Evolutionary conservation across 225 moss, liverwort and hornwort species (phyloP), one percentile per base, ranked within the genome.

Genomic region (Bryoerythrophyllum caledonicum): DNA sequence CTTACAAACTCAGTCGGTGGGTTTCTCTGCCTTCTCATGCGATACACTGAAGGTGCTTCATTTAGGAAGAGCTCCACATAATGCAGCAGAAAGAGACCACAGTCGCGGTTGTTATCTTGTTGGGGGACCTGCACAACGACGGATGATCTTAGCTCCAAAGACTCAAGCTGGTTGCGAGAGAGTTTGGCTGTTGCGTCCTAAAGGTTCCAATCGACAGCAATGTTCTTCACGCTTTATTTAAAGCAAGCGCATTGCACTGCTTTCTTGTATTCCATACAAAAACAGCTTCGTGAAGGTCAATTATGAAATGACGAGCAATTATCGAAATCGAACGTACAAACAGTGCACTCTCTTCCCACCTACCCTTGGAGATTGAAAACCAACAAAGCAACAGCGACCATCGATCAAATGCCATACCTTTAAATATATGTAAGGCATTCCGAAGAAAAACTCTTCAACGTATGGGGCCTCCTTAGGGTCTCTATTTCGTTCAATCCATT

Each of bases 81-180:
- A 75, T 89, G 88, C 56, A 89, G 77, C 71, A 89, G 60, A 75
- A 89, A 89, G 53, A 89, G 86, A 72, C 88, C 88, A 76, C 88
- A 89, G 72, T 89, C 88, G 38, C 83, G 86, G 72, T 62, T 76
- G 63, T 89, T 89, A 74, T 86, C 74, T 79, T 89, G 88, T 74
- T 89, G 88, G 8, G 88, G 88, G 46, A 89, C 88, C 88, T 89
- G 77, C 61, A 75, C 65, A 35, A 78, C 8, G 44, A 15, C 17
- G 40, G 43, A 70, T n/a, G 17, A 32, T 41, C 32, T 55, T 27
- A 61, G 61, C 30, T 64, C 51, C 28, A 41, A 62, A 46, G 35
- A 70, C 3, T 46, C 51, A 54, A 70, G 48, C 48, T 19, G 48
- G 48, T 49, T 6, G 37, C 40, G 24, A 12, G 21, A 60, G 52